Conservation (phyloP, 2,329 filamentous ascomycete genomes). For the Pestalotiopsis sp. region DNA sequence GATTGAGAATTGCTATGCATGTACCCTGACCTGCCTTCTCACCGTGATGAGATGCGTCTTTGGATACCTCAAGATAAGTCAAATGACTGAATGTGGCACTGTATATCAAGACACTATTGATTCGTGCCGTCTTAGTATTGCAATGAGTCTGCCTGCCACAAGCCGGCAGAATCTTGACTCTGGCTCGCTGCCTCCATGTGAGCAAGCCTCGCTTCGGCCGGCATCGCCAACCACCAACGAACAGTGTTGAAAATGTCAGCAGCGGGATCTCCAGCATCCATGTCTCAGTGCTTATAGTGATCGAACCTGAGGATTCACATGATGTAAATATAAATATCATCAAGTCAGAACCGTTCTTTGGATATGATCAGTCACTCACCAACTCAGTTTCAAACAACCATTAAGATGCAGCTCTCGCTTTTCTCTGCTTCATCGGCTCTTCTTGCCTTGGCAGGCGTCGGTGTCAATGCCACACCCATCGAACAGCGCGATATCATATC, state of each 20-base stretch:
- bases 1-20: too few species aligned
- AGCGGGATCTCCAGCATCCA: neutral
- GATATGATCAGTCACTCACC: neutral
- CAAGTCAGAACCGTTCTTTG: neutral
- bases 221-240: neutral
- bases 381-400: neutral
- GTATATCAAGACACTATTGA: too few species aligned
- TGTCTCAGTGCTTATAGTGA: neutral
- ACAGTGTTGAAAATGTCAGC: neutral
- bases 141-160: neutral
- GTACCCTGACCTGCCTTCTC: too few species aligned
- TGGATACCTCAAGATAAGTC: too few species aligned
- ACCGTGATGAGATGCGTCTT: too few species aligned
- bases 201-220: neutral
- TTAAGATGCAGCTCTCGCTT: neutral
- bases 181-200: neutral
- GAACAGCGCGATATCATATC: neutral
- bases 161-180: neutral
- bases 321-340: neutral
- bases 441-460: neutral
- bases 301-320: neutral
- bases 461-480: neutral
- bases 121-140: neutral
- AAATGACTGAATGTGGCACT: too few species aligned
- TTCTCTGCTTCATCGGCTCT: neutral